Base-by-base conservation (phyloP, 495 filamentous ascomycete species). In the Mycothermus thermophilus region DNA sequence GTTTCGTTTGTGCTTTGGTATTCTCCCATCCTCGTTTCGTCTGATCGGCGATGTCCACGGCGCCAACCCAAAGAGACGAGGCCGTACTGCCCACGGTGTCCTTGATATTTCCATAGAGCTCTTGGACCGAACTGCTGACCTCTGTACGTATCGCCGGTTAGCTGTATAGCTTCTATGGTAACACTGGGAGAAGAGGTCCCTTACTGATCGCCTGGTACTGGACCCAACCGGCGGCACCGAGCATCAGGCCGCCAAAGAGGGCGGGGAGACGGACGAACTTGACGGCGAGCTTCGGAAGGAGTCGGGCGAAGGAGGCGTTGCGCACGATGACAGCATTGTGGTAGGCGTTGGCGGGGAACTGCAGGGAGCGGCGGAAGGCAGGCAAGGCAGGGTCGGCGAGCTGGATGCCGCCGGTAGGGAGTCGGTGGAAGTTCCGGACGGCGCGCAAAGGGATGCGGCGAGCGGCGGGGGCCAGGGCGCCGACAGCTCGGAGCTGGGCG, bases 201-300 rank as follows among this genome's bases (percentile, higher is more conserved):
- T 51, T 71, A 92, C 83, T 82, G 32, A 78, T 77, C 41, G 90
- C 88, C 60, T 96, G 92, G 55, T 96, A 95, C 55, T 99, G 90
- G 21, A 99, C 48, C 68, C 94, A 99, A 27, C 83, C 83, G 20
- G 90, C 51, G 4, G 83, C 81, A 5, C 81, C 85, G 52, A 99
- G 70, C 59, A 80, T 81, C 27, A 82, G 77, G 27, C 82, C 85
- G 22, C 87, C 90, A 52, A 93, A 85, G 59, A 93, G 75, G 38
- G 92, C 88, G 17, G 90, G 90, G 32, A 95, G 60, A 32, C 83
- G 70, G 25, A 78, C 66, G 35, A 96, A 79, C 62, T 93, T 99
- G 44, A 93, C 46, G 7, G 87, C 75, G 26, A 99, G 67, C 50
- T 83, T 82, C 2, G 90, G 90, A n/a, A 99, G 65, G 32, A 82